These are phyloP conservation scores for Cryptosporidium sp. DNA, from an alignment of 169 alveolate species.

Conservation along the genomic window DNA sequence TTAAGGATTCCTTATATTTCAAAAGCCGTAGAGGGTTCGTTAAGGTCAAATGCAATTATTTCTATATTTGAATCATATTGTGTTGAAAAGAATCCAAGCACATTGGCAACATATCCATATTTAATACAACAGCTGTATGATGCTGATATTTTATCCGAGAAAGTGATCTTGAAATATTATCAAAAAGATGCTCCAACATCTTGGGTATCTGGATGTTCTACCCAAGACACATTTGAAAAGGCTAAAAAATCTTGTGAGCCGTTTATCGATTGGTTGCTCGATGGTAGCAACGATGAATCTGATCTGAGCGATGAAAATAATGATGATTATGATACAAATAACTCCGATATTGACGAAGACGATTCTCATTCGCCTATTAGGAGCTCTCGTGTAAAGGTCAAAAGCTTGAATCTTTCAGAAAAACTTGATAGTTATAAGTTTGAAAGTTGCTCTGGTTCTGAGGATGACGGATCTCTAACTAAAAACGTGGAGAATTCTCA, in stretches of 20 bases:
- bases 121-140: conserved; percentile 85
- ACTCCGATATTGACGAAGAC: conserved; percentile 28
- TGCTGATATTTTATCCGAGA: conserved; percentile 84
- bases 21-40: conserved; percentile 82
- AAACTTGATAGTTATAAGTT: background rate
- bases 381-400: conserved; percentile 43
- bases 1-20: conserved; percentile 80
- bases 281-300: conserved; percentile 78
- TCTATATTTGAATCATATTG: conserved; percentile 84
- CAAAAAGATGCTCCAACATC: conserved; percentile 72
- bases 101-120: conserved; percentile 84
- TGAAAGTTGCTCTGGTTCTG: conserved; percentile 31
- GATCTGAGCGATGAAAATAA: conserved; percentile 77
- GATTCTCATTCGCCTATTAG: conserved; percentile 33
- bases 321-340: conserved; percentile 77
- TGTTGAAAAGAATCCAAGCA: conserved; percentile 81
- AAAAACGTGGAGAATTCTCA: conserved; percentile 31
- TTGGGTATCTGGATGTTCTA: conserved; percentile 47
- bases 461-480: conserved; percentile 9
- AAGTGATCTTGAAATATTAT: conserved; percentile 80
- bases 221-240: conserved; percentile 79
- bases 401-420: conserved; percentile 50
- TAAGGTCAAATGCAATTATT: conserved; percentile 83
- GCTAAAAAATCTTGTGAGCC: conserved; percentile 86
- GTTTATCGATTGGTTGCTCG: conserved; percentile 84